Evolutionary conservation across 768 basidiomycete genomes (phyloP).

Genomic region (Podaxis mareebaensis): DNA sequence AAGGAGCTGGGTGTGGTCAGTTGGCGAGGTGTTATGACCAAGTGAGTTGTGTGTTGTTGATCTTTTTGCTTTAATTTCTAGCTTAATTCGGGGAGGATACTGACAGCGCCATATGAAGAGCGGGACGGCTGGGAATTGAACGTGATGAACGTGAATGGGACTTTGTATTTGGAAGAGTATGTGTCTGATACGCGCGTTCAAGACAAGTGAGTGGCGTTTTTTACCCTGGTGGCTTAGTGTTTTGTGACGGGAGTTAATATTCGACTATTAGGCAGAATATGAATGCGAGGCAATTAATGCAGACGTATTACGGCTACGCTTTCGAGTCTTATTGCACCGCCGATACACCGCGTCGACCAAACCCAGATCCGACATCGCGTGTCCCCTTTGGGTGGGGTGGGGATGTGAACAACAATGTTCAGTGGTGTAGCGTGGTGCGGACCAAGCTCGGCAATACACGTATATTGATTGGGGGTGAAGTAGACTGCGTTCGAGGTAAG

Average conservation of each 20-base stretch:
- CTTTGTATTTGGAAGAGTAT: slow-evolving; percentile 77
- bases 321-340: slow-evolving; percentile 89
- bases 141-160: slow-evolving; percentile 72
- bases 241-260: neutral
- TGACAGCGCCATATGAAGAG: slow-evolving; percentile 82
- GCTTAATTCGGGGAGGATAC: slow-evolving; percentile 50
- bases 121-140: slow-evolving; percentile 81
- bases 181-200: slow-evolving; percentile 53
- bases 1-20: slow-evolving; percentile 58
- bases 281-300: slow-evolving; percentile 59
- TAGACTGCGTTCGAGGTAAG: slow-evolving; percentile 83
- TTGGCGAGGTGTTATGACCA: slow-evolving; percentile 87
- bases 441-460: slow-evolving; percentile 75
- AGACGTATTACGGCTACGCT: slow-evolving; percentile 83
- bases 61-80: neutral
- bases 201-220: slow-evolving; percentile 57
- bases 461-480: slow-evolving; percentile 84
- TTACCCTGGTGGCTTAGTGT: neutral
- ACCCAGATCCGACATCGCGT: slow-evolving; percentile 21
- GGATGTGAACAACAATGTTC: slow-evolving; percentile 84
- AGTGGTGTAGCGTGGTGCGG: slow-evolving; percentile 90
- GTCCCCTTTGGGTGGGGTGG: slow-evolving; percentile 68
- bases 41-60: slow-evolving; percentile 41
- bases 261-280: slow-evolving; percentile 57
- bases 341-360: slow-evolving; percentile 34